phyloP scores from a whole-genome alignment of 257 asterid genomes.

The Solanum megistacrolobum region DNA sequence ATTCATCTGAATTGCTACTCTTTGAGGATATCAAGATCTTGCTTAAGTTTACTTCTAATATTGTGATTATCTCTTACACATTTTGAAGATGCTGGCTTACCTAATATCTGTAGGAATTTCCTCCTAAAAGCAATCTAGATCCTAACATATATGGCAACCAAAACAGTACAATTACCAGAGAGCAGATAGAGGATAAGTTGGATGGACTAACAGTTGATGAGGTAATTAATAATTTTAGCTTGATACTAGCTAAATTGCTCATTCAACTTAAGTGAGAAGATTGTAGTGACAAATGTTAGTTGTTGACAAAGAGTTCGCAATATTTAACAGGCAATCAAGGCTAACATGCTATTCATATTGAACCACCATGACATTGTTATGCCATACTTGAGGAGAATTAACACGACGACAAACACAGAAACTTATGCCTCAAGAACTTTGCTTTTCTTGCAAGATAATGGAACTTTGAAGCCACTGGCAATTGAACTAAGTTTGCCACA shows the following conservation, averaged over 20 bases:
- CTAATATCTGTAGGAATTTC: slow-evolving; percentile 29
- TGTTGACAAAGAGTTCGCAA: background rate
- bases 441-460: slow-evolving; percentile 27
- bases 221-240: slow-evolving; percentile 12
- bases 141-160: slow-evolving; percentile 46
- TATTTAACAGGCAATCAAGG: slow-evolving; percentile 34
- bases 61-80: background rate
- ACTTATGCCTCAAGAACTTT: slow-evolving; percentile 66
- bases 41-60: background rate
- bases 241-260: background rate
- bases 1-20: background rate
- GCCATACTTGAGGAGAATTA: slow-evolving; percentile 56
- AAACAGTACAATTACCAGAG: slow-evolving; percentile 38
- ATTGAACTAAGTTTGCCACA: background rate
- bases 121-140: slow-evolving; percentile 17
- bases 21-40: background rate
- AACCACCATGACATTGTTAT: slow-evolving; percentile 21
- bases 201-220: slow-evolving; percentile 42
- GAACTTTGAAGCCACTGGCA: background rate
- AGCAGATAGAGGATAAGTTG: slow-evolving; percentile 32
- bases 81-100: background rate
- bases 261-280: background rate
- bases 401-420: slow-evolving; percentile 30
- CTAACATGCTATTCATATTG: slow-evolving; percentile 28
- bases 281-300: background rate